Percentiles rank a stretch among this genome's conserved stretches.
These are phyloP conservation scores for Syzygium grande DNA, from an alignment of 345 rosid species.

Conservation along the genomic window DNA sequence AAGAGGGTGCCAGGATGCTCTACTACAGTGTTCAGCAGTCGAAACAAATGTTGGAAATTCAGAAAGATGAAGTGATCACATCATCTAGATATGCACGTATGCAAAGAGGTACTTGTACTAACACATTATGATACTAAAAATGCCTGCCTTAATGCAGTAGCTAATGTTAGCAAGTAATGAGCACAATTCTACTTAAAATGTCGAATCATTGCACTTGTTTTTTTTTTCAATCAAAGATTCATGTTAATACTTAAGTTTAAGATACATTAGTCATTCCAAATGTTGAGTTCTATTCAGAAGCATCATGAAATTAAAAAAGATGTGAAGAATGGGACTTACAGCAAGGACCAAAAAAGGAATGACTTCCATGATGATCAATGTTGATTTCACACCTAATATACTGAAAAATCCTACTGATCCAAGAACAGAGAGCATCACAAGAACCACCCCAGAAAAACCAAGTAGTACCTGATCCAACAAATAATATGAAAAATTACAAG, in stretches of 20 bases:
- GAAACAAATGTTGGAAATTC: not conserved
- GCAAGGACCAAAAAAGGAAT: conserved; percentile 97
- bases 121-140: not conserved
- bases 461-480: conserved; percentile 65
- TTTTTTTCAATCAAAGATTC: not conserved
- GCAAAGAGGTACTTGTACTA: not conserved
- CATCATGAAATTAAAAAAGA: not conserved
- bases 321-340: conserved; percentile 41
- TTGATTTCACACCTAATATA: conserved; percentile 88
- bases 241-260: not conserved
- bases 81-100: not conserved
- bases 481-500: not conserved
- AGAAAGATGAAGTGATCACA: not conserved
- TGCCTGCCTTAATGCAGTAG: not conserved
- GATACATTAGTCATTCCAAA: not conserved
- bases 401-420: conserved; percentile 97
- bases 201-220: not conserved
- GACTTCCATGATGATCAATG: conserved; percentile 96
- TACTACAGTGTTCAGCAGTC: not conserved
- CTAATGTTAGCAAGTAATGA: not conserved
- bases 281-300: not conserved
- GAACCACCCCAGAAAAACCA: conserved; percentile 93
- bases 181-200: not conserved
- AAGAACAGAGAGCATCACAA: conserved; percentile 93
- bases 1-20: not conserved